Conservation (phyloP, 768 basidiomycete genomes). For the Tulasnella sp. region DNA sequence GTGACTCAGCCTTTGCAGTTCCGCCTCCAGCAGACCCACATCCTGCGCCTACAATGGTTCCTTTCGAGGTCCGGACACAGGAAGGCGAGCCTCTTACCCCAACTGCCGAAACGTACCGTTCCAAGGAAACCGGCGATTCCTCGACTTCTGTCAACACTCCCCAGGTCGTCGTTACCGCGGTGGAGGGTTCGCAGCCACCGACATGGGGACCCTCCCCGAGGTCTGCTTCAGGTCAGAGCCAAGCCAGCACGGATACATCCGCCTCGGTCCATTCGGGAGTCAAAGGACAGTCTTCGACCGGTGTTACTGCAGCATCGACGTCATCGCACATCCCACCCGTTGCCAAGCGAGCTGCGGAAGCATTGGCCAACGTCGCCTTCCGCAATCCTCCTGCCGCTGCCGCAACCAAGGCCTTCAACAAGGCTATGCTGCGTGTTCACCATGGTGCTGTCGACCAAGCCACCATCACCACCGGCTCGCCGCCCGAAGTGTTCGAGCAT, state of each 20-base stretch:
- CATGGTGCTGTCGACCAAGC: conserved; percentile 90
- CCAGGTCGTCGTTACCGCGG: conserved; percentile 28
- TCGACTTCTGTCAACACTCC: conserved; percentile 7
- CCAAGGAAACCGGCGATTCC: conserved; percentile 11
- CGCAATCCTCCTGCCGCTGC: conserved; percentile 32
- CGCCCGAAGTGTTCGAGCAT: conserved; percentile 84
- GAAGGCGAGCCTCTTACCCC: conserved; percentile 29
- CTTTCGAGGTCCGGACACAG: conserved; percentile 8
- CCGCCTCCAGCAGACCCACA: conserved; percentile 1
- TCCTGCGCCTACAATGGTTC: not conserved
- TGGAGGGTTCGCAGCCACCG: conserved; percentile 20
- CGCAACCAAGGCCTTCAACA: conserved; percentile 22
- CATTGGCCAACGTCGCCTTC: conserved; percentile 27
- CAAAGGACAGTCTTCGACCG: not conserved
- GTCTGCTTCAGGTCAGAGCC: conserved; percentile 23
- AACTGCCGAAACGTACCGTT: conserved; percentile 23
- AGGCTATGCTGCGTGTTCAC: conserved; percentile 63
- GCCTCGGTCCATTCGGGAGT: not conserved
- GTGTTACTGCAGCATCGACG: not conserved
- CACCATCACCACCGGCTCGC: conserved; percentile 77
- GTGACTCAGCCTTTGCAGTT: conserved; percentile 6
- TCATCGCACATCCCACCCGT: conserved; percentile 1
- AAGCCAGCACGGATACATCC: conserved; percentile 24
- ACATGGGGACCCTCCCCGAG: conserved; percentile 16
- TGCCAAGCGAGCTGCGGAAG: conserved; percentile 16